Percentiles rank a stretch among this genome's conserved stretches.
Conservation (phyloP, 176 grass and related monocot species). For the Canna indica region DNA sequence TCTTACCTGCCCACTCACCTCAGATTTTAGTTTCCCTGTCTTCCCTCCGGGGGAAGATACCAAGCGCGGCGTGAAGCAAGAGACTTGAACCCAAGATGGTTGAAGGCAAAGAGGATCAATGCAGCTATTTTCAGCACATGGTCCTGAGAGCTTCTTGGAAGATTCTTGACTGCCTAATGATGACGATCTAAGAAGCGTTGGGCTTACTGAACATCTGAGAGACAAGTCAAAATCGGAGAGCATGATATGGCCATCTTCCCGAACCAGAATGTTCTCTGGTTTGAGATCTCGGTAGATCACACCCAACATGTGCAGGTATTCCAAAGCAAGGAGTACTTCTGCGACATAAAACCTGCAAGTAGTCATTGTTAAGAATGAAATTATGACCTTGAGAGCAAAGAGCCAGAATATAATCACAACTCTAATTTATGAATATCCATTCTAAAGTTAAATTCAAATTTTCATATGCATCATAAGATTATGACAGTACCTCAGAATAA, state of each 20-base stretch:
- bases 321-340: conserved; percentile 67
- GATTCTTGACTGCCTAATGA: conserved; percentile 34
- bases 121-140: conserved; percentile 63
- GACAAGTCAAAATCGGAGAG: conserved; percentile 69
- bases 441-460: neutral
- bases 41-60: conserved; percentile 32
- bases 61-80: conserved; percentile 54
- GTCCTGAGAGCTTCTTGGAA: conserved; percentile 39
- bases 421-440: neutral
- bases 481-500: neutral
- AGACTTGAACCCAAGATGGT: conserved; percentile 55
- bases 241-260: conserved; percentile 76
- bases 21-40: conserved; percentile 36
- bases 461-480: neutral
- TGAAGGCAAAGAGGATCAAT: conserved; percentile 51
- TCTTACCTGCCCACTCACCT: conserved; percentile 24
- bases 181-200: conserved; percentile 44
- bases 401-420: neutral
- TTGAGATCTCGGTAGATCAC: conserved; percentile 75
- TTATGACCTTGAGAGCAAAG: neutral
- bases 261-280: conserved; percentile 67
- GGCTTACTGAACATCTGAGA: conserved; percentile 54
- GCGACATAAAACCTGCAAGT: conserved; percentile 62
- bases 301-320: conserved; percentile 76
- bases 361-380: conserved; percentile 10